Evolutionary conservation across 2,329 filamentous ascomycete genomes (phyloP).

Genomic region (Aureobasidium leucospermi): DNA sequence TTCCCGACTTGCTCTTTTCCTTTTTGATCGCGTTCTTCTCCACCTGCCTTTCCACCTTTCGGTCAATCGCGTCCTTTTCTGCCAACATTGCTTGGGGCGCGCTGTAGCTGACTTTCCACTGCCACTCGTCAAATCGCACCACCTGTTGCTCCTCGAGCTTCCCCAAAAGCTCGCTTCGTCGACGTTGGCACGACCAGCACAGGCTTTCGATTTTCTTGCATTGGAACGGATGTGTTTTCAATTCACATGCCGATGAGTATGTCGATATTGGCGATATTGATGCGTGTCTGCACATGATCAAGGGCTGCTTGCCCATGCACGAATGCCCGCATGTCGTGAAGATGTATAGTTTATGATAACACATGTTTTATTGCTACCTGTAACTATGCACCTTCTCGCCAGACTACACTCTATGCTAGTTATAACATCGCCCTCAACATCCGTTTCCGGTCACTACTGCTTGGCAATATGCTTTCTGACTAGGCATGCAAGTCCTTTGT

Average conservation of each 20-base stretch:
- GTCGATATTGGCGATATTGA: conserved; percentile 19
- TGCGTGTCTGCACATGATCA: conserved; percentile 29
- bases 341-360: conserved; percentile 36
- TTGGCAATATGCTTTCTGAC: background rate
- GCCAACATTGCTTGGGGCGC: conserved; percentile 22
- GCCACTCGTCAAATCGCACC: conserved; percentile 32
- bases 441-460: background rate
- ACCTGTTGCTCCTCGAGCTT: conserved; percentile 22
- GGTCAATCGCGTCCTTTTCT: conserved; percentile 16
- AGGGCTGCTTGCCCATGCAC: conserved; percentile 26
- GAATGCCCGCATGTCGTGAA: conserved; percentile 38
- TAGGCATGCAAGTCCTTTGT: background rate
- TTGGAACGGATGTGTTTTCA: conserved; percentile 30
- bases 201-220: conserved; percentile 27
- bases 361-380: conserved; percentile 27
- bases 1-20: conserved; percentile 13
- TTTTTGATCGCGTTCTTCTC: conserved; percentile 14
- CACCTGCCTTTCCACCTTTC: conserved; percentile 16
- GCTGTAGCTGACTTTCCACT: conserved; percentile 36
- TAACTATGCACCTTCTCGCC: background rate
- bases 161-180: conserved; percentile 23
- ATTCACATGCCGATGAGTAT: conserved; percentile 22
- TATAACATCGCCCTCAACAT: background rate
- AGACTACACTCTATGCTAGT: background rate
- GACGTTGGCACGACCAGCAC: conserved; percentile 26